Evolutionary conservation across 306 rosid species (phyloP), one percentile per base, ranked within the genome.

Genomic region (Rosa lucieae): DNA sequence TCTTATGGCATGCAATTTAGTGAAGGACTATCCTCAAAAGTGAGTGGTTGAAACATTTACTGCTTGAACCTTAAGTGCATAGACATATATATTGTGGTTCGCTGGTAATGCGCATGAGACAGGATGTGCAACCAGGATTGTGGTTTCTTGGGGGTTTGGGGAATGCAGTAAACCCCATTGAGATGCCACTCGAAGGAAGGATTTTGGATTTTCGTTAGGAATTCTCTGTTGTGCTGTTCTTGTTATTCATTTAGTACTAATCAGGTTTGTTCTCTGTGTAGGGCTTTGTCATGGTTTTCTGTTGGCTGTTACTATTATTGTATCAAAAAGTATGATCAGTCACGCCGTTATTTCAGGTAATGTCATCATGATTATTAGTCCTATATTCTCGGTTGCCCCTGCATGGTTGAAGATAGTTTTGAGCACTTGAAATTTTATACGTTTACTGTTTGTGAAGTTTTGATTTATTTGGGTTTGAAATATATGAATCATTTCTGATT

Each of bases 211-310:
- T 58, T 37, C 14, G 10, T 47, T 29, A 49, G 9, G 59, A 29
- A 46, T 26, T 70, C 8, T 6, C 51, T 43, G 56, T 39, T 61
- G 55, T 20, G 49, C 42, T 13, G 44, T 70, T 59, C 14, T 59
- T 79, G 52, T 47, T 20, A 14, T 78, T 56, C 43, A 40, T 48
- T 78, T 53, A 23, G 39, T 79, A 47, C 49, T 76, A 58, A 72
- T 84, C 55, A 13, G 29, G 73, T n/a, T 11, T 79, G 17, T 71
- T 82, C 37, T 80, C 53, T 21, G 74, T 82, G 79, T 85, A 90
- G 99, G 93, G 96, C 98, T 67, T 91, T 91, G 72, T 91, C 99
- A 51, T 95, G 99, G 99, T 95, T 93, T 87, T 96, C 98, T 70
- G 99, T 95, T 78, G 99, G 98, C 73, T 95, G 99, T 89, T 95